phyloP scores from a whole-genome alignment of 116 monocot genomes.

The Zostera marina region DNA sequence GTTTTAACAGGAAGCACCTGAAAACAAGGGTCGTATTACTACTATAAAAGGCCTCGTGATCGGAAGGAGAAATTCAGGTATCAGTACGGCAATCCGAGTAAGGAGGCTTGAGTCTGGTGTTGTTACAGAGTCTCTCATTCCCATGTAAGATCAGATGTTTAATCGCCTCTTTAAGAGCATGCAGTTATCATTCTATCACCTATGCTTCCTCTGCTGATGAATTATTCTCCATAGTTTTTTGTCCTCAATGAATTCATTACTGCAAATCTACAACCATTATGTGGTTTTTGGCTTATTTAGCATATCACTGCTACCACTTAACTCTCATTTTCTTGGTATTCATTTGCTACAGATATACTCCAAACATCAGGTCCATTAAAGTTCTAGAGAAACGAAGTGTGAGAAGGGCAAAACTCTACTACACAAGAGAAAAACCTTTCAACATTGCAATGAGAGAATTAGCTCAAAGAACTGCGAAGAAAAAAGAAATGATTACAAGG shows the following conservation, averaged over 20 bases:
- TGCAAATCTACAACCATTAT: too few species aligned
- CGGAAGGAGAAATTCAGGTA: slow-evolving; percentile 68
- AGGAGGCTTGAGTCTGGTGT: slow-evolving; percentile 72
- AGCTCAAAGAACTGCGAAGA: slow-evolving; percentile 9
- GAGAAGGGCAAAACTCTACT: slow-evolving; percentile 83
- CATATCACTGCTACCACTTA: too few species aligned
- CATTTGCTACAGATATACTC: slow-evolving; percentile 46
- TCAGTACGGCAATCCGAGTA: slow-evolving; percentile 69
- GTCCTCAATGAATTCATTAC: too few species aligned
- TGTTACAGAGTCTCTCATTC: slow-evolving; percentile 77
- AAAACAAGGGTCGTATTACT: slow-evolving; percentile 76
- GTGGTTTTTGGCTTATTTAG: too few species aligned
- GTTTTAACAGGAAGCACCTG: slow-evolving; percentile 60
- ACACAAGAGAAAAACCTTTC: slow-evolving; percentile 41
- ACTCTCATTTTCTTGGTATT: background rate
- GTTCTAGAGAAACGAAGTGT: slow-evolving; percentile 73
- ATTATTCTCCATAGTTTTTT: too few species aligned
- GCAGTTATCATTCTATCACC: background rate
- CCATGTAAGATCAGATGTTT: slow-evolving; percentile 43
- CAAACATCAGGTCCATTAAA: slow-evolving; percentile 82
- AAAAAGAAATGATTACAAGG: slow-evolving; percentile 7
- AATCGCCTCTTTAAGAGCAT: background rate
- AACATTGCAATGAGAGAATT: slow-evolving; percentile 13
- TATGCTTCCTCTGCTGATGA: too few species aligned
- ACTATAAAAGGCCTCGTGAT: slow-evolving; percentile 78